These are phyloP conservation scores for Psidium guajava DNA, from an alignment of 345 rosid genomes.

Conservation along the genomic window DNA sequence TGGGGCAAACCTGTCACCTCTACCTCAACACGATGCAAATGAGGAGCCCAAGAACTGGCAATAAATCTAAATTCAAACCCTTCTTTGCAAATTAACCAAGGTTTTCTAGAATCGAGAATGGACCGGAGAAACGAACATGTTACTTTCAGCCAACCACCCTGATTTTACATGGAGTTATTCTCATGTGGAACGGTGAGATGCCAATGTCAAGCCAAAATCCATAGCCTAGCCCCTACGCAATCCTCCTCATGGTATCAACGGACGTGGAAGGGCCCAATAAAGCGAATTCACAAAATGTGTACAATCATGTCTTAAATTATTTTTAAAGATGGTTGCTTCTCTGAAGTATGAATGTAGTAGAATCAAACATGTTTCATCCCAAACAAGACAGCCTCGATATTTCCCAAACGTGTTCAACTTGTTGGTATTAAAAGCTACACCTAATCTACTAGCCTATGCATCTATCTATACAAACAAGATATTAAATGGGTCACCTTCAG, in stretches of 20 bases:
- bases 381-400: neutral
- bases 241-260: neutral
- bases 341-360: neutral
- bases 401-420: neutral
- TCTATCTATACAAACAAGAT: neutral
- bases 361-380: neutral
- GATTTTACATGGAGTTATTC: neutral
- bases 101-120: neutral
- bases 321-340: neutral
- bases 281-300: neutral
- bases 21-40: neutral
- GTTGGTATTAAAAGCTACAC: neutral
- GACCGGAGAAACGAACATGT: neutral
- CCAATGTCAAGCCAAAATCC: neutral
- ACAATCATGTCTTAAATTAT: neutral
- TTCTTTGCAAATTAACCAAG: neutral
- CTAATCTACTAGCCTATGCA: slow-evolving; percentile 2
- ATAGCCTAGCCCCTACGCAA: neutral
- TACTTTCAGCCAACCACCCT: neutral
- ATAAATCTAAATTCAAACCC: neutral
- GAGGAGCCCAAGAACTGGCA: neutral
- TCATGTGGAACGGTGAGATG: neutral
- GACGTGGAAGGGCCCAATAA: slow-evolving; percentile 2
- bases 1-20: neutral
- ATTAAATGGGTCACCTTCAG: neutral